phyloP scores from a whole-genome alignment of 768 basidiomycete genomes.

The Phaffia australis region DNA sequence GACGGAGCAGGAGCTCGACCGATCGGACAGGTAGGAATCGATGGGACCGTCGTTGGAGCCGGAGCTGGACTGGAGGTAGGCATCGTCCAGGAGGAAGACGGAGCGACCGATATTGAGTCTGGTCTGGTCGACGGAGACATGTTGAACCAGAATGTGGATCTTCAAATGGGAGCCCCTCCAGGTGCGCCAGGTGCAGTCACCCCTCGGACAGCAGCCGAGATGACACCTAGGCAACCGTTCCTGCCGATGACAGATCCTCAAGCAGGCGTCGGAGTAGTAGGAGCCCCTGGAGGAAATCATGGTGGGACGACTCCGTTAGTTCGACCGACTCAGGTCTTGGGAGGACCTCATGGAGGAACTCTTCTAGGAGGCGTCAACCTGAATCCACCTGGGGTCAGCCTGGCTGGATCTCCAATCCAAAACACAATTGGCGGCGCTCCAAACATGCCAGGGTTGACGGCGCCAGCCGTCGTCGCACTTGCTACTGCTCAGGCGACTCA shows the following conservation, averaged over 20 bases:
- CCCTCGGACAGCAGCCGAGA: slow-evolving; percentile 18
- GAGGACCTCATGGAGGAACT: background rate
- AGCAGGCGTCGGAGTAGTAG: background rate
- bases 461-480: slow-evolving; percentile 20
- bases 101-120: slow-evolving; percentile 17
- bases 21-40: background rate
- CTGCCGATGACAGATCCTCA: slow-evolving; percentile 9
- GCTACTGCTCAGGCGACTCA: slow-evolving; percentile 27
- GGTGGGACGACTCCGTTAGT: background rate
- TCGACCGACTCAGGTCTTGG: background rate
- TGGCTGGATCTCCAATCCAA: background rate
- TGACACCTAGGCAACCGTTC: slow-evolving; percentile 23
- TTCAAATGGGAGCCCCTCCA: slow-evolving; percentile 26
- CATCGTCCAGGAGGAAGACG: slow-evolving; percentile 23
- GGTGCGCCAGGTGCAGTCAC: slow-evolving; percentile 25
- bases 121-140: slow-evolving; percentile 8
- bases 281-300: background rate
- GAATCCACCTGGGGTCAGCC: background rate
- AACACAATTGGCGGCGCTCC: background rate
- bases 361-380: background rate
- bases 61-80: slow-evolving; percentile 4
- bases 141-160: slow-evolving; percentile 20
- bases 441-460: background rate
- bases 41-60: background rate
- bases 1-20: background rate